phyloP scores from a whole-genome alignment of 768 basidiomycete species.

The Atractiella rhizophila region DNA sequence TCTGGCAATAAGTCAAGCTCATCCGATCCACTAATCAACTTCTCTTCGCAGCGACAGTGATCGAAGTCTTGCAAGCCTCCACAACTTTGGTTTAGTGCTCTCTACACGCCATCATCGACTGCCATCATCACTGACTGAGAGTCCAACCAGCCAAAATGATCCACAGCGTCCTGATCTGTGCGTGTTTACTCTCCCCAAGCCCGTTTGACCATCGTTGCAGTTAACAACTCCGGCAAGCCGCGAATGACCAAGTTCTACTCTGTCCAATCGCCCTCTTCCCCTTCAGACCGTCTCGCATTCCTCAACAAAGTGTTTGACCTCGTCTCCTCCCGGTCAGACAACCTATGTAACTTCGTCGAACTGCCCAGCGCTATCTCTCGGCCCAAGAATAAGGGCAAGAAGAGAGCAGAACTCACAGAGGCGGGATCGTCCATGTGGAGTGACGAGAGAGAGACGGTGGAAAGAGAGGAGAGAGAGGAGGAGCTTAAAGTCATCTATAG shows the following conservation, averaged over 20 bases:
- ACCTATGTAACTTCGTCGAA: constrained; percentile 87
- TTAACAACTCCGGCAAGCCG: constrained; percentile 76
- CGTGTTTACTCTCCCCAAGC: too few species aligned
- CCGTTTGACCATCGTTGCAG: constrained; percentile 26
- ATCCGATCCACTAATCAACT: too few species aligned
- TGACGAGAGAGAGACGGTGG: constrained; percentile 28
- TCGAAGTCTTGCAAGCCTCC: too few species aligned
- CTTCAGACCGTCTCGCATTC: constrained; percentile 23
- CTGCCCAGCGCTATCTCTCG: constrained; percentile 22
- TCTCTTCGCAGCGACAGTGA: too few species aligned
- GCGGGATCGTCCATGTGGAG: constrained; percentile 31
- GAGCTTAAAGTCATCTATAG: constrained; percentile 66
- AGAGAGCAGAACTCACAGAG: constrained; percentile 49
- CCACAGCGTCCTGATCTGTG: too few species aligned
- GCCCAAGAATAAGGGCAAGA: constrained; percentile 1
- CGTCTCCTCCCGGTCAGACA: constrained; percentile 50
- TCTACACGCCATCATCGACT: too few species aligned
- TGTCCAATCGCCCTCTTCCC: constrained; percentile 14
- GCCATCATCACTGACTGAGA: too few species aligned
- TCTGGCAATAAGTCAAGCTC: too few species aligned
- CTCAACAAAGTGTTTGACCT: constrained; percentile 76
- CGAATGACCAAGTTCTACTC: constrained; percentile 74
- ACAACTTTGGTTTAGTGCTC: too few species aligned
- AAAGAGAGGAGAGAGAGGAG: constrained; percentile 16
- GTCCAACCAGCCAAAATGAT: too few species aligned